Conservation (phyloP, 306 rosid species). For the Herpetospermum pedunculosum region DNA sequence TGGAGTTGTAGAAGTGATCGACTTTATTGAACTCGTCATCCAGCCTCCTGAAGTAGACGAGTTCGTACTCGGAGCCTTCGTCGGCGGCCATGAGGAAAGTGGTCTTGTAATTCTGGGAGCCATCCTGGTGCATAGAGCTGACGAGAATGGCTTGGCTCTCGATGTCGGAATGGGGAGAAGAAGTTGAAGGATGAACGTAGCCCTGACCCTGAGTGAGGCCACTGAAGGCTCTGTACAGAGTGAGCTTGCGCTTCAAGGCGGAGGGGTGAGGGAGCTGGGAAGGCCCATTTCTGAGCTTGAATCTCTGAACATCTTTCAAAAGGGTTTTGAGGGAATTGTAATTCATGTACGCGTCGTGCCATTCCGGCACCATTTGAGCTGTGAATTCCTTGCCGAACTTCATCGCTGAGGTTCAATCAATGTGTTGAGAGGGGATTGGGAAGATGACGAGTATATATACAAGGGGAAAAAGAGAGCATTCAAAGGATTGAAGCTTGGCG, state of each 20-base stretch:
- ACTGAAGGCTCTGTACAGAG: conserved; percentile 57
- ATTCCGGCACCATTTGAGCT: conserved; percentile 61
- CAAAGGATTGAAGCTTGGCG: too few relatives aligned
- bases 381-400: conserved; percentile 60
- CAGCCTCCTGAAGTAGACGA: conserved; percentile 39
- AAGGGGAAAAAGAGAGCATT: too few relatives aligned
- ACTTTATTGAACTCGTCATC: too few relatives aligned
- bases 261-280: conserved; percentile 4
- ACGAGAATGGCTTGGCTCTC: conserved; percentile 52
- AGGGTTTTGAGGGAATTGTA: conserved; percentile 32
- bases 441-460: too few relatives aligned
- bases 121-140: conserved; percentile 15
- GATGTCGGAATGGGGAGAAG: background rate
- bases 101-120: conserved; percentile 26
- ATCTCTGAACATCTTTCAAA: conserved; percentile 27
- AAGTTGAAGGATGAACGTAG: conserved; percentile 9
- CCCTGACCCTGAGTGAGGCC: conserved; percentile 42
- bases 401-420: too few relatives aligned
- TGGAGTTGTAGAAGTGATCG: too few relatives aligned
- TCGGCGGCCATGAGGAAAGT: conserved; percentile 43
- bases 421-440: too few relatives aligned
- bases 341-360: conserved; percentile 66
- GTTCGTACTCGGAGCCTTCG: conserved; percentile 46
- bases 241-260: conserved; percentile 26
- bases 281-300: conserved; percentile 12